Percentiles rank a stretch among this genome's conserved stretches.
Evolutionary conservation across 257 asterid genomes (phyloP).

Genomic region (Solanum sparsipilum): DNA sequence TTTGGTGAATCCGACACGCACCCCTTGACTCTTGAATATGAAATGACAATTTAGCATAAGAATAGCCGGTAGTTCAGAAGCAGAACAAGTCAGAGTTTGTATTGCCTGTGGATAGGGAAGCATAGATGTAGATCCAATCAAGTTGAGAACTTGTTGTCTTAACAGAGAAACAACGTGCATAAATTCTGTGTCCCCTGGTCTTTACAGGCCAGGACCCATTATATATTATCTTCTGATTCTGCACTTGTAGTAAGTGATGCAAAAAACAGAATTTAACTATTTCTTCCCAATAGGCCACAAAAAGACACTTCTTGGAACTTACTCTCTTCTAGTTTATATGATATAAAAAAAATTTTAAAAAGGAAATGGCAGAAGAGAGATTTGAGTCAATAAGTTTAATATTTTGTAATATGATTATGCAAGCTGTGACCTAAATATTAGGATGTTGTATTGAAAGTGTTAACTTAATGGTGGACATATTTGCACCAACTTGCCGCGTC

Average conservation of each 20-base stretch:
- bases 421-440: neutral
- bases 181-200: slow-evolving; percentile 33
- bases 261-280: neutral
- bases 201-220: slow-evolving; percentile 18
- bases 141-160: slow-evolving; percentile 4
- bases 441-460: neutral
- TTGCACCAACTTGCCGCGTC: neutral
- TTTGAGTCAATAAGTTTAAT: neutral
- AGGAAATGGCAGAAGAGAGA: neutral
- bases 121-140: slow-evolving; percentile 70
- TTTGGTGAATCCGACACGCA: neutral
- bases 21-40: neutral
- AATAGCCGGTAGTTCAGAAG: slow-evolving; percentile 11
- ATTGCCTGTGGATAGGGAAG: slow-evolving; percentile 36
- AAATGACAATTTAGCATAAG: neutral
- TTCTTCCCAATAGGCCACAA: neutral
- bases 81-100: slow-evolving; percentile 20
- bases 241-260: neutral
- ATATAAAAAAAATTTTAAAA: too few species aligned
- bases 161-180: slow-evolving; percentile 9
- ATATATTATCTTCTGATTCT: slow-evolving; percentile 17
- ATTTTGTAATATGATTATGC: neutral
- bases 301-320: slow-evolving; percentile 16
- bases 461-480: neutral
- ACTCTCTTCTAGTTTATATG: neutral